Conservation (phyloP, 2,329 filamentous ascomycete species). For the Fusarium lateritium region DNA sequence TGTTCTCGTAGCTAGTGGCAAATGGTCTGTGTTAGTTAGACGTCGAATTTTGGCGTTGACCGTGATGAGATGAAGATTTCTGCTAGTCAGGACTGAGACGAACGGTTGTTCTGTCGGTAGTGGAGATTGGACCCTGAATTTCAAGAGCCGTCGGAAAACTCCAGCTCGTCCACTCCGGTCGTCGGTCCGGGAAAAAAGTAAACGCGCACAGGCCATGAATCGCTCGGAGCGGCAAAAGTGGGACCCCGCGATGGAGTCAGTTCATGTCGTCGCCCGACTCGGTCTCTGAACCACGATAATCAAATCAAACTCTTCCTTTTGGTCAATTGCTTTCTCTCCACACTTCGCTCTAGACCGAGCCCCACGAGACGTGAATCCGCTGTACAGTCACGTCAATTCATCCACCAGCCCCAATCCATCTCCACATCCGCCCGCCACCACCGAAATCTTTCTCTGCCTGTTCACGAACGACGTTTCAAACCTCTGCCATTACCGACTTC, state of each 20-base stretch:
- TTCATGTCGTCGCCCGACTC: conserved; percentile 17
- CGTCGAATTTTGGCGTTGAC: background rate
- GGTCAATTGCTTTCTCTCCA: conserved; percentile 17
- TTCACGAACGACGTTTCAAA: conserved; percentile 16
- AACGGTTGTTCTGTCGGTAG: conserved; percentile 6
- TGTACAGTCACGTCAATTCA: background rate
- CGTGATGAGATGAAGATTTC: conserved; percentile 12
- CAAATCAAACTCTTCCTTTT: conserved; percentile 38
- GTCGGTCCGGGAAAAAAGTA: conserved; percentile 39
- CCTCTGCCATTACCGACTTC: conserved; percentile 6
- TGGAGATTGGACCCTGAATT: conserved; percentile 41
- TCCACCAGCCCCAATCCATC: conserved; percentile 3
- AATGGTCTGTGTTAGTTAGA: conserved; percentile 29
- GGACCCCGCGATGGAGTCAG: conserved; percentile 33
- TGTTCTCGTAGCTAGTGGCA: conserved; percentile 16
- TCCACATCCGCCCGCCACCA: conserved; percentile 24
- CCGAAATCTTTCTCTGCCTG: conserved; percentile 3
- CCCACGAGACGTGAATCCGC: conserved; percentile 8
- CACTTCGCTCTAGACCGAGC: background rate
- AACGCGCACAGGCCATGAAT: conserved; percentile 39
- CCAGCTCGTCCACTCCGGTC: background rate
- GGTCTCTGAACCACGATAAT: conserved; percentile 7
- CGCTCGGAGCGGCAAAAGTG: conserved; percentile 19
- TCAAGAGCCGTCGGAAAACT: conserved; percentile 12
- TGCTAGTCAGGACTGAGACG: conserved; percentile 6